These are phyloP conservation scores for Lactarius evosmus DNA, from an alignment of 768 basidiomycete species.

Conservation along the genomic window DNA sequence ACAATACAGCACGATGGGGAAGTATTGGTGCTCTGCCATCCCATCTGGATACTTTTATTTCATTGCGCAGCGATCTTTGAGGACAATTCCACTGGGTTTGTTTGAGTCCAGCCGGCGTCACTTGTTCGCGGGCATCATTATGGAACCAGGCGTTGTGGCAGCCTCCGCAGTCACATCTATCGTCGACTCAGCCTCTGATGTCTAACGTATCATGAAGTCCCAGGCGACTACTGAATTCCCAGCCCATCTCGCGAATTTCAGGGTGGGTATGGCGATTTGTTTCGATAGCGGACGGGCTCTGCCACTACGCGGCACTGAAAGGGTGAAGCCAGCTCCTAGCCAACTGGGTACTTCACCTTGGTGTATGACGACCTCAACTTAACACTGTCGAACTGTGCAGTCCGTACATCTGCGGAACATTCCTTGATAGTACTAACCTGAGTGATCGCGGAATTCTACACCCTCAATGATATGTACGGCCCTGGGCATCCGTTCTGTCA, in stretches of 20 bases:
- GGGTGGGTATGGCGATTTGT: slow-evolving; percentile 30
- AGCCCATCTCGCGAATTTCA: slow-evolving; percentile 25
- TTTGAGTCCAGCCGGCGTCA: slow-evolving; percentile 56
- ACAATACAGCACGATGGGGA: slow-evolving; percentile 67
- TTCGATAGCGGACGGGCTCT: slow-evolving; percentile 33
- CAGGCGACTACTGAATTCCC: not conserved
- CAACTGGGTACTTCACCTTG: slow-evolving; percentile 62
- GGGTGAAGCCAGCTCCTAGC: slow-evolving; percentile 36
- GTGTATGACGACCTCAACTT: slow-evolving; percentile 68
- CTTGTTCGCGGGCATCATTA: not conserved
- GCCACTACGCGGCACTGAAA: slow-evolving; percentile 47
- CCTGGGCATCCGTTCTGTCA: not conserved
- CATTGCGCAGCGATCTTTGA: slow-evolving; percentile 55
- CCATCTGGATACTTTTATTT: slow-evolving; percentile 74
- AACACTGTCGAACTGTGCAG: slow-evolving; percentile 60
- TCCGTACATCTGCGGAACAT: slow-evolving; percentile 30
- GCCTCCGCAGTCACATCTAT: slow-evolving; percentile 40
- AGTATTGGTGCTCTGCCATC: slow-evolving; percentile 85
- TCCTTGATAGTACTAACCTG: too few relatives aligned
- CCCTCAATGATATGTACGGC: slow-evolving; percentile 16
- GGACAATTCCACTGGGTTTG: slow-evolving; percentile 76
- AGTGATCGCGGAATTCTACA: slow-evolving; percentile 39
- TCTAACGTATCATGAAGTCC: slow-evolving; percentile 53
- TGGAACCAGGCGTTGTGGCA: slow-evolving; percentile 37
- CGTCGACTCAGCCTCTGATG: slow-evolving; percentile 50